phyloP scores from a whole-genome alignment of 306 rosid species.

The Nissolia schottii region DNA sequence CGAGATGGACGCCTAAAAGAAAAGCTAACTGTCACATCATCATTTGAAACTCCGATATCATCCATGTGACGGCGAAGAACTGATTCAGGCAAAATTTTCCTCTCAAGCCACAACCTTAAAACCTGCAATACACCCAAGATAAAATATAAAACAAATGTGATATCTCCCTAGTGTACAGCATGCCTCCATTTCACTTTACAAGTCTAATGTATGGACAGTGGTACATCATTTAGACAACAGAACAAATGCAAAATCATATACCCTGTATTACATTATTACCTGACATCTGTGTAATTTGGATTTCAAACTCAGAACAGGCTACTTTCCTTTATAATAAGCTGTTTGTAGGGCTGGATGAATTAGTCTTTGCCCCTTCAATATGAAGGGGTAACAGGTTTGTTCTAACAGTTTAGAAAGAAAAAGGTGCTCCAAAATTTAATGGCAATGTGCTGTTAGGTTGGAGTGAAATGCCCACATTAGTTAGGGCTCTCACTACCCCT shows the following conservation, averaged over 20 bases:
- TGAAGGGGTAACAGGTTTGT: not conserved
- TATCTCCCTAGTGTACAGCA: not conserved
- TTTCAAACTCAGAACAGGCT: not conserved
- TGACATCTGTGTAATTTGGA: not conserved
- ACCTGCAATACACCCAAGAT: constrained; percentile 51
- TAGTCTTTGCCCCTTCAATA: not conserved
- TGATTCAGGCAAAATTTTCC: constrained; percentile 86
- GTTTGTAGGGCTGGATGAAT: not conserved
- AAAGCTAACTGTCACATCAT: constrained; percentile 61
- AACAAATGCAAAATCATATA: not conserved
- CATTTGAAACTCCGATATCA: constrained; percentile 85
- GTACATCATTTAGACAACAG: not conserved
- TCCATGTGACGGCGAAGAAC: constrained; percentile 85
- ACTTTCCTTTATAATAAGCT: not conserved
- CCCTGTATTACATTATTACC: not conserved
- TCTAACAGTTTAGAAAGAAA: not conserved
- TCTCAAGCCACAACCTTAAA: constrained; percentile 94
- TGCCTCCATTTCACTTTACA: not conserved
- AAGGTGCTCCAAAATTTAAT: not conserved
- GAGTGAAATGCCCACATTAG: not conserved
- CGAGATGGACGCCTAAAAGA: constrained; percentile 91
- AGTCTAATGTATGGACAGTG: not conserved
- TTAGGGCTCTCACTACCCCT: not conserved
- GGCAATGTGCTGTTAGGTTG: not conserved
- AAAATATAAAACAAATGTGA: constrained; percentile 8